These are phyloP conservation scores for Gigaspora rosea DNA, from an alignment of 192 early-diverging fungal species.

Conservation along the genomic window DNA sequence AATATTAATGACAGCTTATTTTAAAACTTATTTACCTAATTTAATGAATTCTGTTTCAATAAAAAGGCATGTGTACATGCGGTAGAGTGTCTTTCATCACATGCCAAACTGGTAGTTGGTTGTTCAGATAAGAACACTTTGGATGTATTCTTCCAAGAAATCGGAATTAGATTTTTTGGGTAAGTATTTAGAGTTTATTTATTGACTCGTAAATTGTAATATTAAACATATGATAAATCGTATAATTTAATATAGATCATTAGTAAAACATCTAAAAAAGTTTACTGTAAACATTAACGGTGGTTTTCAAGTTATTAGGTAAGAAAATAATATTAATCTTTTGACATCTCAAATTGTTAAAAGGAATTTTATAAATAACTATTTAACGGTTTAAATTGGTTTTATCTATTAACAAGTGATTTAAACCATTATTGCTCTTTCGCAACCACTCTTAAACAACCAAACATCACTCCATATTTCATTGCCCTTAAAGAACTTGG, in stretches of 20 bases:
- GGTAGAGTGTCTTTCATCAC: constrained; percentile 76
- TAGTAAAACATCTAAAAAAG: constrained; percentile 82
- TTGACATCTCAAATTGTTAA: constrained; percentile 16
- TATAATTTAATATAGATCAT: constrained; percentile 52
- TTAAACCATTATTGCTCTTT: constrained; percentile 82
- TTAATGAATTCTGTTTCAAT: not conserved
- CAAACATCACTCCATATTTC: constrained; percentile 69
- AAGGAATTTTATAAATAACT: not conserved
- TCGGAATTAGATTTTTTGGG: constrained; percentile 87
- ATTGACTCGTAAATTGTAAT: not conserved
- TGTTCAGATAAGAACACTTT: constrained; percentile 82
- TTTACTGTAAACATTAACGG: constrained; percentile 82
- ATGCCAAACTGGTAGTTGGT: constrained; percentile 72
- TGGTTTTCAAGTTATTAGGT: constrained; percentile 88
- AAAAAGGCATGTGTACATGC: constrained; percentile 72
- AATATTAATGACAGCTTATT: not conserved
- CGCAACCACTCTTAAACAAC: constrained; percentile 61
- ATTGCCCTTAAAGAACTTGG: constrained; percentile 78
- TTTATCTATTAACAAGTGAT: constrained; percentile 50
- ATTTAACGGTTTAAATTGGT: not conserved
- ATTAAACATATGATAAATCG: not conserved
- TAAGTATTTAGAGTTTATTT: constrained; percentile 38
- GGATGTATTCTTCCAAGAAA: constrained; percentile 89
- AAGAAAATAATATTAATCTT: constrained; percentile 3
- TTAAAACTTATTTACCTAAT: not conserved